These are phyloP conservation scores for Globisporangium emineosum DNA, from an alignment of 352 stramenopile genomes.

Conservation along the genomic window DNA sequence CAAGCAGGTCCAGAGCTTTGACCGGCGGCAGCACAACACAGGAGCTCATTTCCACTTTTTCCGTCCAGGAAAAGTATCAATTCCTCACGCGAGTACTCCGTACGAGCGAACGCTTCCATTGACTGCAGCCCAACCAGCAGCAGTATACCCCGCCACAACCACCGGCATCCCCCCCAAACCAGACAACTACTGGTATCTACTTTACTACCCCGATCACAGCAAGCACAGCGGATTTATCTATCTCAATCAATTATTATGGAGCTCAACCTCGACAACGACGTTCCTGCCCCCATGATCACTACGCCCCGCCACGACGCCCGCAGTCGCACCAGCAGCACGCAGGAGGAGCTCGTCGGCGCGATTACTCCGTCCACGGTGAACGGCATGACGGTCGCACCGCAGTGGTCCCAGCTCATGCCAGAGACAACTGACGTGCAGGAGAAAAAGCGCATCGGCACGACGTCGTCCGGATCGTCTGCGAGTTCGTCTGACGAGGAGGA, in stretches of 20 bases:
- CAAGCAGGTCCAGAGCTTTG: not conserved
- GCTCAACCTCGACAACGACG: slow-evolving; percentile 1
- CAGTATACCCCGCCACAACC: not conserved
- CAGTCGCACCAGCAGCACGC: slow-evolving; percentile 1
- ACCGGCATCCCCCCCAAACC: not conserved
- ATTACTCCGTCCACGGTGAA: slow-evolving; percentile 26
- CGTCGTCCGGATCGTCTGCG: slow-evolving; percentile 14
- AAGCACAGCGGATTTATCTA: not conserved
- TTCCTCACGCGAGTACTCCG: slow-evolving; percentile 10
- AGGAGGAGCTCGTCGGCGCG: slow-evolving; percentile 6
- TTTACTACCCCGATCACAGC: not conserved
- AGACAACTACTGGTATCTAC: slow-evolving; percentile 7
- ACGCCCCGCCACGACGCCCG: not conserved
- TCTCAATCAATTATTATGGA: slow-evolving; percentile 3
- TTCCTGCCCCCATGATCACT: not conserved
- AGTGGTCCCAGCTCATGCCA: slow-evolving; percentile 30
- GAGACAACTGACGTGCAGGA: slow-evolving; percentile 21
- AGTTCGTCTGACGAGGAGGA: slow-evolving; percentile 16
- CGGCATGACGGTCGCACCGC: slow-evolving; percentile 17
- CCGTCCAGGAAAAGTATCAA: slow-evolving; percentile 21
- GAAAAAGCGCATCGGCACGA: slow-evolving; percentile 22
- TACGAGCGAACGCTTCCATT: not conserved
- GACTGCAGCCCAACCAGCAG: not conserved
- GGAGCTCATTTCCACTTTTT: slow-evolving; percentile 28
- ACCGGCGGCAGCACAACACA: not conserved